Conservation (phyloP, 2,329 filamentous ascomycete species). For the Aspergillus terreus region DNA sequence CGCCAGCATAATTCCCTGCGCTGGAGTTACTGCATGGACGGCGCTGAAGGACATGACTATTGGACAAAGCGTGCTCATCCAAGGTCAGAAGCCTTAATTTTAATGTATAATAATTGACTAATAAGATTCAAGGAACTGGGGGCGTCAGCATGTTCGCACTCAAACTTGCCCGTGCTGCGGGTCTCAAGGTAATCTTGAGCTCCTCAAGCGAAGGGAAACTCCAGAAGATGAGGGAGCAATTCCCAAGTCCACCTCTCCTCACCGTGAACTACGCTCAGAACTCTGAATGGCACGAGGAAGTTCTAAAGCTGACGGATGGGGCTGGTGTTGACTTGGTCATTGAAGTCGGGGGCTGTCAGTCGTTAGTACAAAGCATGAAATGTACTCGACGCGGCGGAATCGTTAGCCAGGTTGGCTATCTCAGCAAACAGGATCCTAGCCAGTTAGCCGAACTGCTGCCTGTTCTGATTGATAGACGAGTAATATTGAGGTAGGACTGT, state of each 20-base stretch:
- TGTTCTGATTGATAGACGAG: slow-evolving; percentile 35
- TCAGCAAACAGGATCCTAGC: slow-evolving; percentile 27
- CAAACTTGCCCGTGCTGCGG: slow-evolving; percentile 30
- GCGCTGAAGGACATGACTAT: slow-evolving; percentile 39
- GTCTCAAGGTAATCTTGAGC: slow-evolving; percentile 34
- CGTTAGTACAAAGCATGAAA: slow-evolving; percentile 38
- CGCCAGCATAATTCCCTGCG: slow-evolving; percentile 41
- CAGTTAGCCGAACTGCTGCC: slow-evolving; percentile 34
- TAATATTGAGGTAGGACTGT: slow-evolving; percentile 27
- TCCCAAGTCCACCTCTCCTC: slow-evolving; percentile 16
- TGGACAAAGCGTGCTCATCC: slow-evolving; percentile 43
- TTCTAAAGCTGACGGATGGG: slow-evolving; percentile 28
- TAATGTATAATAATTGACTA: neutral
- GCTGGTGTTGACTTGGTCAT: slow-evolving; percentile 36
- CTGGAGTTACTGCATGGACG: slow-evolving; percentile 46
- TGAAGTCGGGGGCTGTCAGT: slow-evolving; percentile 38
- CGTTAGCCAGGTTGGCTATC: slow-evolving; percentile 44
- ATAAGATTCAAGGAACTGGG: slow-evolving; percentile 28
- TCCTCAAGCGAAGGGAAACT: slow-evolving; percentile 38
- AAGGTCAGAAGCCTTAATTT: slow-evolving; percentile 26
- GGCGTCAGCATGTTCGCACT: slow-evolving; percentile 36
- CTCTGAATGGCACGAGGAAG: slow-evolving; percentile 31
- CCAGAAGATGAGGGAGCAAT: slow-evolving; percentile 22
- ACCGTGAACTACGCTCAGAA: slow-evolving; percentile 31
- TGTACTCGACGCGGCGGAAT: slow-evolving; percentile 41